Conservation (phyloP, 2,329 filamentous ascomycete genomes). For the Ceratocystis alfenasii region DNA sequence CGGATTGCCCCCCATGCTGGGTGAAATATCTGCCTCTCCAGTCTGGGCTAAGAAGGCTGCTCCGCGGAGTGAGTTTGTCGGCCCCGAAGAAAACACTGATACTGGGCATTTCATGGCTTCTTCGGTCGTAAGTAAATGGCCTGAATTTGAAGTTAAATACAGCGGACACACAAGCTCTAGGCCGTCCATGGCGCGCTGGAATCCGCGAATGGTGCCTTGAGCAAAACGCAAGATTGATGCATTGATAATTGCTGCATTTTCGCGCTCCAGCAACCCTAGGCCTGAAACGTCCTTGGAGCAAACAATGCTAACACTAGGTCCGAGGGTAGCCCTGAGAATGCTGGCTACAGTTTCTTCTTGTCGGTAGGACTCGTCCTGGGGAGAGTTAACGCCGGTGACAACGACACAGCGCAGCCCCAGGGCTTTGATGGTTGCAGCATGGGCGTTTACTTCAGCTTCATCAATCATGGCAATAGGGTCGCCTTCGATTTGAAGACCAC, state of each 20-base stretch:
- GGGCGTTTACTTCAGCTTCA: constrained; percentile 20
- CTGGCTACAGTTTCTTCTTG: constrained; percentile 41
- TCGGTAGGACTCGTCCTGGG: constrained; percentile 41
- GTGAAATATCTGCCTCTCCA: constrained; percentile 11
- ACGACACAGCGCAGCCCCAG: constrained; percentile 35
- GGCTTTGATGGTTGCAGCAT: constrained; percentile 24
- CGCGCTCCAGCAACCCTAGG: constrained; percentile 36
- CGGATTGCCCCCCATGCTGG: not conserved
- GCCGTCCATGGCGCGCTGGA: constrained; percentile 35
- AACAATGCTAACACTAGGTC: constrained; percentile 27
- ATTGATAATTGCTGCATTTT: constrained; percentile 44
- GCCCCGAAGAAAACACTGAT: constrained; percentile 25
- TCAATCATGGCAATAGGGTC: constrained; percentile 23
- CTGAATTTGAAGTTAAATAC: constrained; percentile 42
- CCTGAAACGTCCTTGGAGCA: constrained; percentile 31
- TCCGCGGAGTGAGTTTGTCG: constrained; percentile 26
- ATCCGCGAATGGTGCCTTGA: constrained; percentile 35
- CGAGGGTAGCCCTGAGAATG: constrained; percentile 30
- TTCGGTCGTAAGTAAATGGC: constrained; percentile 26
- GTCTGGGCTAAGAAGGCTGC: constrained; percentile 24
- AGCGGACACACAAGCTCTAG: constrained; percentile 32
- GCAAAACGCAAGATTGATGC: constrained; percentile 39
- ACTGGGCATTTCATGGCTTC: constrained; percentile 26
- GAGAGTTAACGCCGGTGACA: constrained; percentile 46
- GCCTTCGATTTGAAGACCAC: constrained; percentile 25